Percentiles rank a stretch among this genome's conserved stretches.
Conservation (phyloP, 306 rosid species). For the Fagus crenata region DNA sequence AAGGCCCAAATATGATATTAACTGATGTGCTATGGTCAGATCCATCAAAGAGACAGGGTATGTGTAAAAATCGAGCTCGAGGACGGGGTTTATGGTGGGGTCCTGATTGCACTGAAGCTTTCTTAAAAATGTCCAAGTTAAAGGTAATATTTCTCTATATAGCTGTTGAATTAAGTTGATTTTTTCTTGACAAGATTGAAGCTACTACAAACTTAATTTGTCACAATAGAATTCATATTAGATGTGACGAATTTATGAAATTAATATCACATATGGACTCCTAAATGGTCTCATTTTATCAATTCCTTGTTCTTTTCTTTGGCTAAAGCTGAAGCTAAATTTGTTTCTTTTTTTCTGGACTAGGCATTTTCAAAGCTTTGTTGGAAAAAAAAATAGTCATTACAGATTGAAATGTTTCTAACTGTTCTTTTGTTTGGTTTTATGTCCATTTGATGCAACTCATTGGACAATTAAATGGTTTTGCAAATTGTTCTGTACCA, state of each 20-base stretch:
- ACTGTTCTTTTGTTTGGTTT: background rate
- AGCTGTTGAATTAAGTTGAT: conserved; percentile 1
- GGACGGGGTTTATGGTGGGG: conserved; percentile 84
- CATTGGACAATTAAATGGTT: background rate
- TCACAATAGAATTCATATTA: background rate
- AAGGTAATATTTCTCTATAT: conserved; percentile 54
- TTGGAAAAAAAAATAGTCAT: background rate
- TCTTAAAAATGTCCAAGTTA: conserved; percentile 64
- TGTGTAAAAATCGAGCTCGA: conserved; percentile 54
- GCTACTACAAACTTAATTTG: conserved; percentile 1
- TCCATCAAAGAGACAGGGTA: conserved; percentile 72
- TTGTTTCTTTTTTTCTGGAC: background rate
- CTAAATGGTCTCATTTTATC: background rate
- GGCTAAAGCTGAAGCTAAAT: background rate
- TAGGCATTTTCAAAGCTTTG: background rate
- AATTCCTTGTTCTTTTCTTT: background rate
- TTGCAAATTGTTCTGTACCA: background rate
- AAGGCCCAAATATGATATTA: conserved; percentile 62
- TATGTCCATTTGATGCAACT: background rate
- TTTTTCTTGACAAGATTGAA: conserved; percentile 5
- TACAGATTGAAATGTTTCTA: background rate
- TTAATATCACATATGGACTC: background rate
- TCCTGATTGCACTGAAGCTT: conserved; percentile 83
- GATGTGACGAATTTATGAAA: background rate
- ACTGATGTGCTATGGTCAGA: conserved; percentile 83